Evolutionary conservation across 164 flowering plant species (phyloP), one percentile per base, ranked within the genome.

Genomic region (Chimonanthus praecox): DNA sequence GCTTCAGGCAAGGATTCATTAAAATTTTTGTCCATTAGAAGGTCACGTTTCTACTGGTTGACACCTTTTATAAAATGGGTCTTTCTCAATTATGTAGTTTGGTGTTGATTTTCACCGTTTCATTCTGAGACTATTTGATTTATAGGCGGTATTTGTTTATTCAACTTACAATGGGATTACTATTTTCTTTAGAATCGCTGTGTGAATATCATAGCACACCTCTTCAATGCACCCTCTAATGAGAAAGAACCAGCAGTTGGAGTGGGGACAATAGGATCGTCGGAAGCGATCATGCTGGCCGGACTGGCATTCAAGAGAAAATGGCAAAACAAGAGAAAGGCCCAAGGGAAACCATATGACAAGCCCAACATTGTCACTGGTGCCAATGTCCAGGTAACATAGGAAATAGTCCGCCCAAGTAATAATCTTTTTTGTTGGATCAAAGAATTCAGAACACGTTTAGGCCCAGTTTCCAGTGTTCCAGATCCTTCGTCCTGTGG

Each of bases 351-450:
- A 50, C 82, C 84, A 44, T 70, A 2, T 33, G 83, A 84, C 79
- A 82, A 78, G n/a, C 86, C 86, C 75, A 84, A 84, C 74, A 84
- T 81, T 13, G 85, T 83, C 72, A 83, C 83, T 5, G 85, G 83
- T 10, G 81, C 83, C 49, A 83, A 80, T 47, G 84, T 81, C 5
- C 86, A 83, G 86, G 84, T n/a, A 66, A 9, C 49, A 4, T 65
- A 4, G 64, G 7, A 3, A 33, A 62, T 33, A 33, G 33, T 33
- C 33, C 1, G 33, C 33, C 33, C 33, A 33, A 33, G 33, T 33
- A 0, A 33, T 33, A 33, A 33, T 33, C 1, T 33, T 33, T 33
- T 33, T 33, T 33, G 33, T 33, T 33, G 33, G 33, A 1, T 33
- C 33, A 33, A 33, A 33, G 33, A 33, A 33, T 33, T 33, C 33